Percentiles rank a stretch among this genome's conserved stretches.
phyloP scores from a whole-genome alignment of 2,329 filamentous ascomycete genomes.

The Fusarium sp. region DNA sequence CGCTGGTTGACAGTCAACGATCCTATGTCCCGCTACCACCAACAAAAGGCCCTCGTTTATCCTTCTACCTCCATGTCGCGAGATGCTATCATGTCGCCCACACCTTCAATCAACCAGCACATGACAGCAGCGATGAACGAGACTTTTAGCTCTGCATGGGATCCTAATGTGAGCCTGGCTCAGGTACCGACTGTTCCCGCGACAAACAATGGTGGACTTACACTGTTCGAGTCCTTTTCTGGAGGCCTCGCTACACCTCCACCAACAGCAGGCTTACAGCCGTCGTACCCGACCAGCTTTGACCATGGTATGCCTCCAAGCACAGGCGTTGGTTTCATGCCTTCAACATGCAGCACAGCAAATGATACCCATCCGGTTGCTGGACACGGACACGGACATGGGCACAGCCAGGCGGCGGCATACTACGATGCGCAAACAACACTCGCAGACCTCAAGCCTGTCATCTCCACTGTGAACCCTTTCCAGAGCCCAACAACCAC shows the following conservation, averaged over 20 bases:
- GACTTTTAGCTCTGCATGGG: slow-evolving; percentile 62
- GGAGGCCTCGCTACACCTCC: slow-evolving; percentile 66
- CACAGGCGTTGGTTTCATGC: slow-evolving; percentile 45
- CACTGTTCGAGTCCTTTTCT: slow-evolving; percentile 60
- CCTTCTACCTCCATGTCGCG: slow-evolving; percentile 46
- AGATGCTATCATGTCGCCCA: slow-evolving; percentile 64
- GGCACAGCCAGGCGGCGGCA: slow-evolving; percentile 35
- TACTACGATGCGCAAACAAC: slow-evolving; percentile 48
- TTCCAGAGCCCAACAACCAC: slow-evolving; percentile 43
- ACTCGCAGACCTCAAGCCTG: slow-evolving; percentile 48
- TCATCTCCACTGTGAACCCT: slow-evolving; percentile 43
- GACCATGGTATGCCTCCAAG: slow-evolving; percentile 48
- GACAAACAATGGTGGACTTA: slow-evolving; percentile 47
- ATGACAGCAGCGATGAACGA: slow-evolving; percentile 66
- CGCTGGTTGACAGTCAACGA: slow-evolving; percentile 69
- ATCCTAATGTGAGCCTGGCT: slow-evolving; percentile 46
- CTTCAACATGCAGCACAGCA: slow-evolving; percentile 41
- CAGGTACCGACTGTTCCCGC: slow-evolving; percentile 48
- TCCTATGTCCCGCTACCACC: slow-evolving; percentile 66
- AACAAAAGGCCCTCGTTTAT: slow-evolving; percentile 56
- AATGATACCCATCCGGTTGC: slow-evolving; percentile 38
- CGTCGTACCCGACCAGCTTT: slow-evolving; percentile 57
- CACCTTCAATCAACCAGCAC: slow-evolving; percentile 60
- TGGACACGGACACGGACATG: slow-evolving; percentile 14
- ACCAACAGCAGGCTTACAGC: slow-evolving; percentile 61